Conservation (phyloP, 2,329 filamentous ascomycete genomes). For the Xylariaceae sp. region DNA sequence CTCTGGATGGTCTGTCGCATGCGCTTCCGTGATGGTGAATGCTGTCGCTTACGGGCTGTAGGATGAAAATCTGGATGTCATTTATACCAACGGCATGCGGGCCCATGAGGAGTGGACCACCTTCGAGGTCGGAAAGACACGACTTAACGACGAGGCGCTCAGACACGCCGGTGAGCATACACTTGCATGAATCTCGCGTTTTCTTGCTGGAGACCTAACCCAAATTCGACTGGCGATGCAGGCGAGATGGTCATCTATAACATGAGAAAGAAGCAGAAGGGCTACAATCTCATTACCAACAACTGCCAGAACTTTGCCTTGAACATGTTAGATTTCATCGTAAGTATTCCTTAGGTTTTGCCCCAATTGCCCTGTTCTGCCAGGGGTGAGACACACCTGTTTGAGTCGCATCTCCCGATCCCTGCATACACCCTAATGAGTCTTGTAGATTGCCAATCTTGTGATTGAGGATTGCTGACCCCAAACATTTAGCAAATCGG, state of each 20-base stretch:
- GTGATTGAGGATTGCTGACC: neutral
- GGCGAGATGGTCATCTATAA: conserved; percentile 23
- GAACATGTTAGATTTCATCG: conserved; percentile 19
- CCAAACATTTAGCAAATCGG: conserved; percentile 11
- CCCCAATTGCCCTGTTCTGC: neutral
- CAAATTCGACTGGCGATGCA: neutral
- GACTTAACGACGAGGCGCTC: conserved; percentile 19
- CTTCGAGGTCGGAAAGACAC: conserved; percentile 20
- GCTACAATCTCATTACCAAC: conserved; percentile 21
- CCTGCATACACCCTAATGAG: neutral
- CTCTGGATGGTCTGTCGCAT: conserved; percentile 20
- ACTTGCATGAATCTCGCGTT: neutral
- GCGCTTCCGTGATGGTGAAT: neutral
- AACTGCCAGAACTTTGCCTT: conserved; percentile 23
- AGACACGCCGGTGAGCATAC: conserved; percentile 19
- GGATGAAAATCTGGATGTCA: conserved; percentile 21
- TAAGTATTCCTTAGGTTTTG: neutral
- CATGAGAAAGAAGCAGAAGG: conserved; percentile 20
- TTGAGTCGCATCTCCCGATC: neutral
- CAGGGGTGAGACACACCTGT: neutral
- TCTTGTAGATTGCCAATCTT: neutral
- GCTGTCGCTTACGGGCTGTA: conserved; percentile 10
- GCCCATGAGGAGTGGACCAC: conserved; percentile 15
- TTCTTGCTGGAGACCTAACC: conserved; percentile 1
- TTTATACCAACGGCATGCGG: conserved; percentile 17